phyloP scores from a whole-genome alignment of 306 rosid species.

The Adenanthera pavonina region DNA sequence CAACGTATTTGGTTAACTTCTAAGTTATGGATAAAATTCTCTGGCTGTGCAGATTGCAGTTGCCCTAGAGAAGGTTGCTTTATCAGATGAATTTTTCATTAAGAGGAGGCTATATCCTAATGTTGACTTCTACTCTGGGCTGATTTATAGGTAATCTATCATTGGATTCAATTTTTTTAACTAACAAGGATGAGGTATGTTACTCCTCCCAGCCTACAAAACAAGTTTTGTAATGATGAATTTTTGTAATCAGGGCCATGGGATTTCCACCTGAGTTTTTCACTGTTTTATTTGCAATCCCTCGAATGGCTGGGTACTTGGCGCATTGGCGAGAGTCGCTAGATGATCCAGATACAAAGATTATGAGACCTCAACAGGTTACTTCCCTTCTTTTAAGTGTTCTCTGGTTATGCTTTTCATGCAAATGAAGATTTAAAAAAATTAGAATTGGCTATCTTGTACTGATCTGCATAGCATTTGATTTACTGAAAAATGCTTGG shows the following conservation, averaged over 20 bases:
- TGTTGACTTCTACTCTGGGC: constrained; percentile 91
- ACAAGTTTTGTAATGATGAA: constrained; percentile 29
- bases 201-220: not conserved
- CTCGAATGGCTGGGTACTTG: constrained; percentile 95
- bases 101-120: constrained; percentile 93
- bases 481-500: constrained; percentile 9
- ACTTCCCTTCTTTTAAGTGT: constrained; percentile 28
- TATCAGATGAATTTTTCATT: constrained; percentile 81
- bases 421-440: constrained; percentile 2
- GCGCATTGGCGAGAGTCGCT: constrained; percentile 96
- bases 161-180: not conserved
- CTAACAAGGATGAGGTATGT: not conserved
- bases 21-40: constrained; percentile 41
- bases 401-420: constrained; percentile 20
- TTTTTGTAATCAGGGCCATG: constrained; percentile 74
- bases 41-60: constrained; percentile 69
- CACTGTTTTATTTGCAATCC: constrained; percentile 88
- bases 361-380: constrained; percentile 96
- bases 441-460: constrained; percentile 5
- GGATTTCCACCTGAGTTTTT: constrained; percentile 93
- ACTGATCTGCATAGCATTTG: not conserved
- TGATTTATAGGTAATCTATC: constrained; percentile 75
- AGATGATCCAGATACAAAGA: constrained; percentile 92
- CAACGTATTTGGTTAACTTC: constrained; percentile 20
- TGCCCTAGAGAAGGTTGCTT: constrained; percentile 89